These are phyloP conservation scores for Lachancea fermentati DNA, from an alignment of 805 yeast species.

Conservation along the genomic window DNA sequence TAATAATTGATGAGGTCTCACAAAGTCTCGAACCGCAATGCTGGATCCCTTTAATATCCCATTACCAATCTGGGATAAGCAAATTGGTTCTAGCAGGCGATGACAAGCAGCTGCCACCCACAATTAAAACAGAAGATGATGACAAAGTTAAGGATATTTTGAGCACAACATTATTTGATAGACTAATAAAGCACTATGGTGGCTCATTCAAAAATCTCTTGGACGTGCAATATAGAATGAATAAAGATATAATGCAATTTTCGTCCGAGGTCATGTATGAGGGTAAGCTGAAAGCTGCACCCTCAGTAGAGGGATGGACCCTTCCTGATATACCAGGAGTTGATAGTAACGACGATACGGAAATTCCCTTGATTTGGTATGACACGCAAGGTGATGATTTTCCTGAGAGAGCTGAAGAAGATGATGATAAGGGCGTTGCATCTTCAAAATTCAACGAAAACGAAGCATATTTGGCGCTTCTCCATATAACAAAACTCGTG, in stretches of 20 bases:
- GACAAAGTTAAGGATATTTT: slow-evolving; percentile 40
- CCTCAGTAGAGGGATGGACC: slow-evolving; percentile 45
- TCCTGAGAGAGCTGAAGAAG: slow-evolving; percentile 49
- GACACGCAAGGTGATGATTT: slow-evolving; percentile 91
- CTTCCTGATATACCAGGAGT: slow-evolving; percentile 52
- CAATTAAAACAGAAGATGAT: slow-evolving; percentile 56
- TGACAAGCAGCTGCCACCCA: slow-evolving; percentile 87
- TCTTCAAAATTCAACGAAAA: slow-evolving; percentile 72
- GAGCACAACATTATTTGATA: slow-evolving; percentile 72
- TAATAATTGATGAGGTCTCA: slow-evolving; percentile 92
- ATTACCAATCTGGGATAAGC: slow-evolving; percentile 43
- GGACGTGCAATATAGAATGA: slow-evolving; percentile 85
- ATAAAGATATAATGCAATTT: slow-evolving; percentile 67
- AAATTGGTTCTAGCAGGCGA: slow-evolving; percentile 86
- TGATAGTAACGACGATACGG: slow-evolving; percentile 49
- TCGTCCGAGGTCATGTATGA: slow-evolving; percentile 65
- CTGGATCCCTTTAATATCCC: slow-evolving; percentile 84
- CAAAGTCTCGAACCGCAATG: slow-evolving; percentile 93
- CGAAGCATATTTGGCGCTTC: slow-evolving; percentile 58
- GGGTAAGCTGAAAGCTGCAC: slow-evolving; percentile 56
- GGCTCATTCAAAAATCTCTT: slow-evolving; percentile 50
- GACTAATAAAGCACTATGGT: slow-evolving; percentile 51
- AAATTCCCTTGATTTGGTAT: slow-evolving; percentile 64
- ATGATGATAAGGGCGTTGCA: slow-evolving; percentile 21
- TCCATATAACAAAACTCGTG: slow-evolving; percentile 50